Evolutionary conservation across 225 moss, liverwort and hornwort genomes (phyloP), one percentile per base, ranked within the genome.

Genomic region (Straminergon stramineum): DNA sequence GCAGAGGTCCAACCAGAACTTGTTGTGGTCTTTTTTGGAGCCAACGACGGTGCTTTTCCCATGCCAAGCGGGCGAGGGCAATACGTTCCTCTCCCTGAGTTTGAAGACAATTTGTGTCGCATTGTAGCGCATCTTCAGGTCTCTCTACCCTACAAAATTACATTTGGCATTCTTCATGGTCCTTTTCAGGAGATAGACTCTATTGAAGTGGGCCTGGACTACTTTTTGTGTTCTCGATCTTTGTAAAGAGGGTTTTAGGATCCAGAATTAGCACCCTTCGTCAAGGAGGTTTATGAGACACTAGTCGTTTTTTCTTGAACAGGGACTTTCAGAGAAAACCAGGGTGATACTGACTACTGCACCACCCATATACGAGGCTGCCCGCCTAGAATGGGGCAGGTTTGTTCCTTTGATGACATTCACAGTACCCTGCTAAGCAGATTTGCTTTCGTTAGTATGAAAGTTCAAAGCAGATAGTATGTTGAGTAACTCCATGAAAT

Each of bases 1-100:
- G 55, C 77, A 35, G 35, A 78, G 13, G 77, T 78, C 35, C 55
- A 55, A 35, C 55, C 35, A 9, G 75, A 93, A 32, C 94, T 99
- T 65, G 97, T 99, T 4, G 93, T 97, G 69, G 99, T 99, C 12
- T 99, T 99, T 93, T 94, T 99, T 66, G 99, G 97, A 83, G 96
- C 97, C 67, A 97, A 97, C 86, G 99, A 99, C 88, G 99, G 90
- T 70, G 95, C 97, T 60, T 92, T 97, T 74, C 95, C 97, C 30
- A 82, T 94, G 88, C 94, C 96, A 65, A 96, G 95, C 64, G 97
- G 96, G 70, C 87, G 65, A 79, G 99, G 99, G 43, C 97, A 99
- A 86, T 56, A 94, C 87, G 97, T 97, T 77, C 96, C 99, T 14
- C 93, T 53, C 53, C 53, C 53, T 35, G 56, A 78, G 56, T 78